Evolutionary conservation across 495 filamentous ascomycete species (phyloP).

Genomic region (Trichoderma reesei): DNA sequence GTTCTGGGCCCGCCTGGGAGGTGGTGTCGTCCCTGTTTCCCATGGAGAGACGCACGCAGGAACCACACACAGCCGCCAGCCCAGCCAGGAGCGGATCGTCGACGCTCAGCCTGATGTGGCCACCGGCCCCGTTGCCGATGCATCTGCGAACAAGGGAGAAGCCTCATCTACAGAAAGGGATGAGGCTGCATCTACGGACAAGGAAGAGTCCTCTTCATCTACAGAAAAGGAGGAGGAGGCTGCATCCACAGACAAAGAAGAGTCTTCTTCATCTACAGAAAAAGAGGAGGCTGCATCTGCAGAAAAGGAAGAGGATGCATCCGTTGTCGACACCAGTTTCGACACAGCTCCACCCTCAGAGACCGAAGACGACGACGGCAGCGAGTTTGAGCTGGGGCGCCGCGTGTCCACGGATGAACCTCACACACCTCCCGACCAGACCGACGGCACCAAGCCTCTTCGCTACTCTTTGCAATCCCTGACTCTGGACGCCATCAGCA

Average conservation of each 20-base stretch:
- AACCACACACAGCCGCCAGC: not conserved
- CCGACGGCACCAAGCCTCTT: not conserved
- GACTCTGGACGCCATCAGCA: not conserved
- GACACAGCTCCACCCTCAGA: constrained; percentile 1
- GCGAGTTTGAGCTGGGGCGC: not conserved
- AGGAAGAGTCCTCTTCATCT: not conserved
- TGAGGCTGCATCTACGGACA: not conserved
- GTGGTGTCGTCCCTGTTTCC: constrained; percentile 66
- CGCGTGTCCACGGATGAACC: not conserved
- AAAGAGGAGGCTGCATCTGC: not conserved
- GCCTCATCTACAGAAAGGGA: not conserved
- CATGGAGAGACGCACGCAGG: constrained; percentile 12
- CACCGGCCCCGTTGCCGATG: not conserved
- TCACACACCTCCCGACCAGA: not conserved
- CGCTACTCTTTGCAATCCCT: not conserved
- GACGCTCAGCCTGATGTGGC: not conserved
- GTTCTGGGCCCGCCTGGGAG: constrained; percentile 91
- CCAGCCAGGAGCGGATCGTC: not conserved
- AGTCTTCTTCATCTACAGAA: not conserved
- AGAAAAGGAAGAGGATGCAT: constrained; percentile 1
- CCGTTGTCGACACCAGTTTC: not conserved
- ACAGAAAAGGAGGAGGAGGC: not conserved
- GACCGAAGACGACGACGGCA: not conserved
- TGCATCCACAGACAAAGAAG: not conserved
- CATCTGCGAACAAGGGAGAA: not conserved